Evolutionary conservation across 2,329 filamentous ascomycete species (phyloP).

Genomic region (Aureobasidium vineae): DNA sequence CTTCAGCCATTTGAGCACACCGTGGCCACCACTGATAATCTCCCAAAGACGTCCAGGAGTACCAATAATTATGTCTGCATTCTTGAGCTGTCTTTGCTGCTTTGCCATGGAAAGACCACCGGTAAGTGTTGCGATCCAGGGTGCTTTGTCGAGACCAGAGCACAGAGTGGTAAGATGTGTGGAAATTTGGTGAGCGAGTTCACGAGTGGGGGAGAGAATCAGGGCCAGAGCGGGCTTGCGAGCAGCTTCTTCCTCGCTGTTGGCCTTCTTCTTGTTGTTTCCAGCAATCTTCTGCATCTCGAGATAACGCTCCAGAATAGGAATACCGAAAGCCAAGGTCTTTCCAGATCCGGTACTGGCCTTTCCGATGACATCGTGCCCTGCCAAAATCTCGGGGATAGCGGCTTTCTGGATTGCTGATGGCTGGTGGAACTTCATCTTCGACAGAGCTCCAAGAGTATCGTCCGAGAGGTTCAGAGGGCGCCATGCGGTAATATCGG

Average conservation of each 20-base stretch:
- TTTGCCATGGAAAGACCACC: slow-evolving; percentile 94
- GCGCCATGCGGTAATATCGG: slow-evolving; percentile 77
- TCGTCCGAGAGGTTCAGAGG: slow-evolving; percentile 69
- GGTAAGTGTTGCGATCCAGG: slow-evolving; percentile 76
- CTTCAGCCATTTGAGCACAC: slow-evolving; percentile 68
- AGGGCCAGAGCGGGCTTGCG: slow-evolving; percentile 63
- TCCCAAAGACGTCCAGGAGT: slow-evolving; percentile 96
- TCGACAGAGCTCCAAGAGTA: slow-evolving; percentile 70
- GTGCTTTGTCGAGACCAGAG: slow-evolving; percentile 57
- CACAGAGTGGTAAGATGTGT: slow-evolving; percentile 78
- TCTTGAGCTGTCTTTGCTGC: slow-evolving; percentile 78
- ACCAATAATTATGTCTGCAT: slow-evolving; percentile 82
- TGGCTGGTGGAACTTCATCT: slow-evolving; percentile 74
- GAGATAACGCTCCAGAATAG: slow-evolving; percentile 83
- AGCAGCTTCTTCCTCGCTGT: slow-evolving; percentile 31
- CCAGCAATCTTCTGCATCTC: slow-evolving; percentile 42
- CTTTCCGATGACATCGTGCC: slow-evolving; percentile 92
- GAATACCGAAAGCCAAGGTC: slow-evolving; percentile 90
- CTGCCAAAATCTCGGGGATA: slow-evolving; percentile 78
- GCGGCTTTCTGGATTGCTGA: slow-evolving; percentile 76
- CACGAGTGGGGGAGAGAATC: slow-evolving; percentile 86
- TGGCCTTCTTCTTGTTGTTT: slow-evolving; percentile 30
- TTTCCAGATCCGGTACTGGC: slow-evolving; percentile 96
- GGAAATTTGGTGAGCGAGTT: slow-evolving; percentile 87
- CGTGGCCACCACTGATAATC: slow-evolving; percentile 72